Percentiles rank a stretch among this genome's conserved stretches.
phyloP scores from a whole-genome alignment of 2,329 filamentous ascomycete genomes.

The Talaromyces piceae region DNA sequence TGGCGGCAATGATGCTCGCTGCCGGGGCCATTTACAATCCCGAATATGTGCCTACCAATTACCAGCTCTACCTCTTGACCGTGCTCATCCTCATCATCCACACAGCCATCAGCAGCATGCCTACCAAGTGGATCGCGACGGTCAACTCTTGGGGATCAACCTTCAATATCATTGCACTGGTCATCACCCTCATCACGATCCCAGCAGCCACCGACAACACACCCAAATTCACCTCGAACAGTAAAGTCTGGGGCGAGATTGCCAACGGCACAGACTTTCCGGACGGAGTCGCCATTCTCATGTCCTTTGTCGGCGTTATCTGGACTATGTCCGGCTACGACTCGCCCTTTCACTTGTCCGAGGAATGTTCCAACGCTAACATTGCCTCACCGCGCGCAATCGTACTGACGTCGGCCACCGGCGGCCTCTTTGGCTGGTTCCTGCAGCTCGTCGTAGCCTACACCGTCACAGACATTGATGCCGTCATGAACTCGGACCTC shows the following conservation, averaged over 20 bases:
- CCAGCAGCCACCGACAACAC: conserved; percentile 52
- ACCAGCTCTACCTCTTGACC: conserved; percentile 63
- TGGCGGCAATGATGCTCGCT: conserved; percentile 64
- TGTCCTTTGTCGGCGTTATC: conserved; percentile 64
- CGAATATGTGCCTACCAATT: conserved; percentile 55
- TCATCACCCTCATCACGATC: conserved; percentile 62
- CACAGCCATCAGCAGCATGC: conserved; percentile 59
- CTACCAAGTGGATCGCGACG: conserved; percentile 61
- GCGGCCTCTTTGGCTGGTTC: conserved; percentile 63
- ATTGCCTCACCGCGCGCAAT: conserved; percentile 65
- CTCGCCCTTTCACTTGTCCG: conserved; percentile 63
- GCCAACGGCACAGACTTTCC: conserved; percentile 61
- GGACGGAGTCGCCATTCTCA: conserved; percentile 59
- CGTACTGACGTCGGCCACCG: conserved; percentile 59
- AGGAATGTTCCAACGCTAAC: conserved; percentile 67
- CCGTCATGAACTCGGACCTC: conserved; percentile 52
- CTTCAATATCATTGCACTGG: conserved; percentile 61
- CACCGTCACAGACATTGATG: conserved; percentile 58
- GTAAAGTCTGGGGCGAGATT: conserved; percentile 58
- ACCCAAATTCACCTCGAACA: conserved; percentile 52
- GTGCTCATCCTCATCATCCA: conserved; percentile 62
- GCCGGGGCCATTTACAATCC: conserved; percentile 62
- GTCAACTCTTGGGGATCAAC: conserved; percentile 64
- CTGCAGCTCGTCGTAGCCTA: conserved; percentile 68
- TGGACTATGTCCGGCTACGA: conserved; percentile 65